Evolutionary conservation across 2,329 filamentous ascomycete genomes (phyloP), one percentile per base, ranked within the genome.

Genomic region (Sclerotinia minor): DNA sequence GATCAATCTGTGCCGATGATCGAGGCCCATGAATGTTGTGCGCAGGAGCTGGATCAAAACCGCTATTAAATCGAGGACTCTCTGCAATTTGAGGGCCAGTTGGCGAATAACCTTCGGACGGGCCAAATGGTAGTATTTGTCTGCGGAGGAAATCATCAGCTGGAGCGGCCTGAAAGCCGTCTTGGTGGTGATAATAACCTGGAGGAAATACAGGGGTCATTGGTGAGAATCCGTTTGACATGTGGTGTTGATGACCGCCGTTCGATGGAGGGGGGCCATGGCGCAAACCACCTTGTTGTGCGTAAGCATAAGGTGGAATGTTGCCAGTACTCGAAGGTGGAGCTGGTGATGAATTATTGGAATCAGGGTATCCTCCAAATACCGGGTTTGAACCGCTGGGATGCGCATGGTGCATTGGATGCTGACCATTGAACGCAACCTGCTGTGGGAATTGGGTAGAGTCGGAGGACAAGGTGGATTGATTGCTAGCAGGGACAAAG

Each of bases 11-110:
- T 6, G 78, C 80, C 1, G 86, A 87, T 47, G 84, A 82, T 69
- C 87, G 86, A 2, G 87, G 88, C 47, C 83, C 86, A 67, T 87
- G 86, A 73, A 86, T 87, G 76, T 85, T 88, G 70, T 85, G 85
- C 5, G 85, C 83, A 2, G 85, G 87, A 1, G 83, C 82, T 2
- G 85, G 83, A 3, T 82, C 83, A 73, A 84, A 84, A 15, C 71
- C 60, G 11, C 65, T 29, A 5, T 29, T 68, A 55, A 72, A 63
- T 17, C 72, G 70, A 47, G 69, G 67, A 57, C 68, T 64, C 21
- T 76, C 74, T 55, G 67, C 58, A 4, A 71, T 72, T 45, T 69
- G 55, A 49, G 74, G 71, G 68, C 73, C 61, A 67, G 71, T 71
- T 67, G 77, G 78, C 24, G 77, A 76, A 55, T 77, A 79, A 29